Conservation (phyloP, 495 filamentous ascomycete species). For the Aspergillus asperescens region DNA sequence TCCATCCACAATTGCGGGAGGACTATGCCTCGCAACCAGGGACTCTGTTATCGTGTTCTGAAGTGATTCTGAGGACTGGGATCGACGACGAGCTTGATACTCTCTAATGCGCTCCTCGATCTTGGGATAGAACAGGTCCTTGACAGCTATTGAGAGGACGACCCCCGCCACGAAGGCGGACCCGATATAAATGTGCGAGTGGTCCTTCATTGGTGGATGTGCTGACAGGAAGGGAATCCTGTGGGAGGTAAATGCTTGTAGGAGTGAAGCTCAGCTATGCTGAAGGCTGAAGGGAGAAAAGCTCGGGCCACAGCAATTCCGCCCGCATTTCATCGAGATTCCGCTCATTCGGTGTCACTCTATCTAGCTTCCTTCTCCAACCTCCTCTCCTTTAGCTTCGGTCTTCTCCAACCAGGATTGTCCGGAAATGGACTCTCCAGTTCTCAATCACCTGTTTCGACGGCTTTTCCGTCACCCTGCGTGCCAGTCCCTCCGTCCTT, state of each 20-base stretch:
- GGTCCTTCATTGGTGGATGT: constrained; percentile 22
- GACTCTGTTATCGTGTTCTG: constrained; percentile 7
- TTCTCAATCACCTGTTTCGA: constrained; percentile 72
- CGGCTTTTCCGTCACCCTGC: constrained; percentile 69
- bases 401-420: neutral
- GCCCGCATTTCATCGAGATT: constrained; percentile 12
- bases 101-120: constrained; percentile 57
- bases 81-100: constrained; percentile 16
- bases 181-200: constrained; percentile 45
- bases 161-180: constrained; percentile 71
- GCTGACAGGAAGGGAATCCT: neutral
- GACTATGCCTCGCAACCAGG: constrained; percentile 30
- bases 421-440: constrained; percentile 70
- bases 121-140: constrained; percentile 61
- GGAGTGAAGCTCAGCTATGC: neutral
- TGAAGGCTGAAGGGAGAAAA: constrained; percentile 19
- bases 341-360: neutral
- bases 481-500: constrained; percentile 53
- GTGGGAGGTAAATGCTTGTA: neutral
- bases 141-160: constrained; percentile 65
- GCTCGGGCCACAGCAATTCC: constrained; percentile 27
- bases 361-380: constrained; percentile 3
- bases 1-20: constrained; percentile 54
- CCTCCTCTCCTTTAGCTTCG: constrained; percentile 7
- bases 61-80: constrained; percentile 2